phyloP scores from a whole-genome alignment of 2,329 filamentous ascomycete species.

The Phialophora chinensis region DNA sequence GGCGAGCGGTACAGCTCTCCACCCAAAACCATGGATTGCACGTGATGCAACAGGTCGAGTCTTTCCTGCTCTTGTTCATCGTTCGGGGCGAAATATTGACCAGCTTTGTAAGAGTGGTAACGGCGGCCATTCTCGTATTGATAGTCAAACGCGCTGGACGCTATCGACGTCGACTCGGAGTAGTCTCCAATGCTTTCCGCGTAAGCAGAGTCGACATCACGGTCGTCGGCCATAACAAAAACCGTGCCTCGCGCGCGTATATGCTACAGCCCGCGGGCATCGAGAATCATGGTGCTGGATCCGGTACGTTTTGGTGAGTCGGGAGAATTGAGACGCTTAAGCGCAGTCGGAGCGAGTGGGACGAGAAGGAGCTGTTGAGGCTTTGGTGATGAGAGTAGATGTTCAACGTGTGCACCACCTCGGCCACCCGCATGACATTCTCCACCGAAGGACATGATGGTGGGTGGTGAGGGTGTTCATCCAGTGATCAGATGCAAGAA shows the following conservation, averaged over 20 bases:
- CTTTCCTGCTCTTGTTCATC: conserved; percentile 47
- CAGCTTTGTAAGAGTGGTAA: conserved; percentile 39
- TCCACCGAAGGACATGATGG: neutral
- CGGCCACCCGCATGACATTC: neutral
- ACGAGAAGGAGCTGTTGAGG: neutral
- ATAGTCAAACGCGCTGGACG: conserved; percentile 45
- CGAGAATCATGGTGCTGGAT: neutral
- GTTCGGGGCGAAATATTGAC: conserved; percentile 42
- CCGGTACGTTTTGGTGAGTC: neutral
- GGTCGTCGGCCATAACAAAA: conserved; percentile 18
- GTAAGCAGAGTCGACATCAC: conserved; percentile 33
- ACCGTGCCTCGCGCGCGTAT: neutral
- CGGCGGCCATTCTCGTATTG: conserved; percentile 44
- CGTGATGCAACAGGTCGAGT: conserved; percentile 43
- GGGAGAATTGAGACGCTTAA: too few species aligned
- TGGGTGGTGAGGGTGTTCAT: neutral
- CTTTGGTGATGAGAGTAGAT: neutral
- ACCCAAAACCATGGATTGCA: conserved; percentile 51
- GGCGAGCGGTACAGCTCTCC: conserved; percentile 38
- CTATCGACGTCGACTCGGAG: conserved; percentile 36
- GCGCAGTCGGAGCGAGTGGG: neutral
- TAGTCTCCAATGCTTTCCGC: conserved; percentile 28
- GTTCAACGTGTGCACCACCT: neutral
- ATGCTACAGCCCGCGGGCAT: neutral
- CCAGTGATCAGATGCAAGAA: neutral